These are phyloP conservation scores for Hypoxylon sp. DNA, from an alignment of 2,329 filamentous ascomycete species.

Conservation along the genomic window DNA sequence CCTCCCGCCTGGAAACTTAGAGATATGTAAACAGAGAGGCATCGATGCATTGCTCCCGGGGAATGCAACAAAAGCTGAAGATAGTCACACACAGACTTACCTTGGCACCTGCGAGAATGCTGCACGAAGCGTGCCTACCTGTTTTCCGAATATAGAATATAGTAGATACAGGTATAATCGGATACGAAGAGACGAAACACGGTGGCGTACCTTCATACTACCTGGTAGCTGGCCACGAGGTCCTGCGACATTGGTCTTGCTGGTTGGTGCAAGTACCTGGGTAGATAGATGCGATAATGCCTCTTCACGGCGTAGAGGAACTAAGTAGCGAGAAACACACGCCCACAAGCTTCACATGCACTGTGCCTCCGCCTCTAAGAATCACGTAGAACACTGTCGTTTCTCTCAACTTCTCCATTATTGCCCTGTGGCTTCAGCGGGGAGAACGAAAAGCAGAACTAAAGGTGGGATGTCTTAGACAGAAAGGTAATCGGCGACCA, in stretches of 20 bases:
- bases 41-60: constrained; percentile 12
- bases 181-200: constrained; percentile 10
- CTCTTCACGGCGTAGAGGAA: constrained; percentile 4
- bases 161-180: constrained; percentile 12
- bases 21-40: constrained; percentile 4
- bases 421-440: neutral
- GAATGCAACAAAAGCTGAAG: constrained; percentile 17
- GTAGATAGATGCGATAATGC: constrained; percentile 7
- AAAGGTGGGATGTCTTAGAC: constrained; percentile 18
- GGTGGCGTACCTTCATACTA: constrained; percentile 7
- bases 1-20: neutral
- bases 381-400: constrained; percentile 1
- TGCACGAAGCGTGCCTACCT: constrained; percentile 10
- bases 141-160: constrained; percentile 3
- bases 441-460: neutral
- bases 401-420: neutral
- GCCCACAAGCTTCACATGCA: neutral
- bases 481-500: constrained; percentile 23
- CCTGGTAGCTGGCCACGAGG: neutral
- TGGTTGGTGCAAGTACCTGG: neutral
- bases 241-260: constrained; percentile 8
- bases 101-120: constrained; percentile 3
- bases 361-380: neutral
- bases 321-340: neutral
- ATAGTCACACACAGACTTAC: constrained; percentile 5